Base-by-base conservation (phyloP, 1,284 basidiomycete species). In the Apiotrichum gracile region DNA sequence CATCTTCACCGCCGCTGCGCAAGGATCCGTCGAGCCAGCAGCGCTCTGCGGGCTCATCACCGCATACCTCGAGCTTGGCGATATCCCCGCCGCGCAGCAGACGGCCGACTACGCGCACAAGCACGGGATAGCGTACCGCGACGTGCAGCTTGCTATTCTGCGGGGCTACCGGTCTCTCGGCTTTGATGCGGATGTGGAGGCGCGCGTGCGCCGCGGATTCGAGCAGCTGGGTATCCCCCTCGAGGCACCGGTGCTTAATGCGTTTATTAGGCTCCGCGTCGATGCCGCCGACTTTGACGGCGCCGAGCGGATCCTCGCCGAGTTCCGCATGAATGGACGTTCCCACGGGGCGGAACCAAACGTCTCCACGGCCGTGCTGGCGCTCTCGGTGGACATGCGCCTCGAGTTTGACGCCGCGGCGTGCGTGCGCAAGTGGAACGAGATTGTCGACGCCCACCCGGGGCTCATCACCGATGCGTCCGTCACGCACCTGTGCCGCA, bases 91-190 rank as follows among this genome's bases (percentile, higher is more conserved):
- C 2, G 57, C 57, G 12, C 51, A 53, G 21, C 19, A 19, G 5
- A 51, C 51, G 1, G 39, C 55, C 1, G 31, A 41, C 6, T 19
- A 3, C 3, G 57, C 57, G 3, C 41, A 37, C 21, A 38, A 16
- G 5, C 44, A 45, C 1, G 46, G 49, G 5, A 26, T 55, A 19
- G 25, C 47, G 16, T 24, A 41, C 5, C 41, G 33, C 7, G 45
- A 37, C 8, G 35, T 55, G 45, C 68, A 70, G 59, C 33, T 70
- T 35, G 61, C 67, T 12, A 64, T 72, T 24, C 51, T 72, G 26
- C 38, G 56, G 13, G 70, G 69, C 13, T 65, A 69, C 50, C 57
- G 63, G 26, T 54, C 44, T 13, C 55, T 72, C 9, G 68, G 68
- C 12, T 41, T 55, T 14, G 62, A 66, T 40, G 47, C 44, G 10